Conservation (phyloP, 768 basidiomycete genomes). For the Amanita phalloides region DNA sequence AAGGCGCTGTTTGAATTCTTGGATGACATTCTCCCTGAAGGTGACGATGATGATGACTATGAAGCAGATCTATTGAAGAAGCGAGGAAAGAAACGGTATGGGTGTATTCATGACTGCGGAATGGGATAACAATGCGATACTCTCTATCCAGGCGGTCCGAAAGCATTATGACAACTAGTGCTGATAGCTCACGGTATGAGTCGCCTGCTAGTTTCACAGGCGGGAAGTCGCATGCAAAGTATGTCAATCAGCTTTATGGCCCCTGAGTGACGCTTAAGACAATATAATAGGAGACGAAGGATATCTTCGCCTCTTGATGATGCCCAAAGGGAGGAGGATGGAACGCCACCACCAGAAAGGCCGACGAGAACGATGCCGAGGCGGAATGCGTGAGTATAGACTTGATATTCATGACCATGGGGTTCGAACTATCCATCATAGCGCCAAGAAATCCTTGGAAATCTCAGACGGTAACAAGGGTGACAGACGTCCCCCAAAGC, state of each 20-base stretch:
- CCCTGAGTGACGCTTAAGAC: neutral
- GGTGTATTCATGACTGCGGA: neutral
- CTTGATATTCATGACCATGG: neutral
- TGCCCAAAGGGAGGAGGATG: slow-evolving; percentile 22
- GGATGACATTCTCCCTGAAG: slow-evolving; percentile 60
- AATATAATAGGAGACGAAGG: slow-evolving; percentile 35
- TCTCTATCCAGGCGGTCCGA: slow-evolving; percentile 38
- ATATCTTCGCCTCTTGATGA: slow-evolving; percentile 42
- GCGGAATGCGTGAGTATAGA: slow-evolving; percentile 43
- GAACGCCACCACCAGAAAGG: slow-evolving; percentile 24
- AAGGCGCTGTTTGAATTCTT: slow-evolving; percentile 58
- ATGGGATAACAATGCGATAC: neutral
- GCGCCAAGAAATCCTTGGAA: slow-evolving; percentile 28
- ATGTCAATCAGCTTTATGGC: slow-evolving; percentile 8
- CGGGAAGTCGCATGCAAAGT: slow-evolving; percentile 30
- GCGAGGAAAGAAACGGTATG: slow-evolving; percentile 39
- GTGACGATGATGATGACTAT: slow-evolving; percentile 56
- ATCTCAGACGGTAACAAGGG: slow-evolving; percentile 26
- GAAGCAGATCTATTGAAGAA: slow-evolving; percentile 28
- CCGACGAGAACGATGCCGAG: slow-evolving; percentile 47
- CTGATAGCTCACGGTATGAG: slow-evolving; percentile 17
- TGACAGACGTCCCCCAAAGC: slow-evolving; percentile 5
- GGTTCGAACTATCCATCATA: slow-evolving; percentile 9
- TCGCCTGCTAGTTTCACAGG: slow-evolving; percentile 17
- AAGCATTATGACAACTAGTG: slow-evolving; percentile 39